Evolutionary conservation across 1,139 yeast genomes (phyloP).

Genomic region (Debaryomyces sp.): DNA sequence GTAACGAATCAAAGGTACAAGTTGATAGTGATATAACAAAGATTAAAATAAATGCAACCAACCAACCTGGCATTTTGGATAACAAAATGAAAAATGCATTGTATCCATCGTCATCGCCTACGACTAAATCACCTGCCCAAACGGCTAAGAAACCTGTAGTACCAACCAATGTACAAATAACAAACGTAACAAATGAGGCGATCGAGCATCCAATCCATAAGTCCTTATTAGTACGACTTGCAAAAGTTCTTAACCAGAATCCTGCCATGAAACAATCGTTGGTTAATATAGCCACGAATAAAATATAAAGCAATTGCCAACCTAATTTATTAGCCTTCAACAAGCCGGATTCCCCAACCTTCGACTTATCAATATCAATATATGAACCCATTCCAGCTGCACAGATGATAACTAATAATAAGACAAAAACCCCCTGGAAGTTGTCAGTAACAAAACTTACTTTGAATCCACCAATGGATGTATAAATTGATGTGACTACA

Average conservation of each 20-base stretch:
- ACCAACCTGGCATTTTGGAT: conserved; percentile 82
- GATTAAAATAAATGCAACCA: conserved; percentile 78
- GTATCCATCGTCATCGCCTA: conserved; percentile 61
- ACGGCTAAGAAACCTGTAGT: conserved; percentile 85
- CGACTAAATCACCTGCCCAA: conserved; percentile 76
- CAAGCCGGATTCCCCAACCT: conserved; percentile 66
- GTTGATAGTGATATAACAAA: conserved; percentile 76
- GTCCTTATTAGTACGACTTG: conserved; percentile 77
- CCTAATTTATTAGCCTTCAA: conserved; percentile 71
- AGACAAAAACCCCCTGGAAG: conserved; percentile 77
- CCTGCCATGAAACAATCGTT: conserved; percentile 91
- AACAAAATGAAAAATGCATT: conserved; percentile 73
- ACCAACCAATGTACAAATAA: conserved; percentile 73
- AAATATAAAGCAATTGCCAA: conserved; percentile 86
- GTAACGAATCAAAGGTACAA: conserved; percentile 87
- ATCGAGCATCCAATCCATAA: conserved; percentile 73
- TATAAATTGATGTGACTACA: conserved; percentile 83
- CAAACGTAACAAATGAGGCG: conserved; percentile 68
- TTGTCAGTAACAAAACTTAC: conserved; percentile 90
- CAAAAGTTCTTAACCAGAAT: conserved; percentile 93
- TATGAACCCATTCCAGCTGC: conserved; percentile 81
- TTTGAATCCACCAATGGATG: conserved; percentile 86
- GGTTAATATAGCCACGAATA: conserved; percentile 84
- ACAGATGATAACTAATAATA: conserved; percentile 68
- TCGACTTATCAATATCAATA: conserved; percentile 65